A percentile compares a stretch with the other conserved stretches of the same genome.
Conservation (phyloP, 139 green algal species). For the Chlorella sp. region DNA sequence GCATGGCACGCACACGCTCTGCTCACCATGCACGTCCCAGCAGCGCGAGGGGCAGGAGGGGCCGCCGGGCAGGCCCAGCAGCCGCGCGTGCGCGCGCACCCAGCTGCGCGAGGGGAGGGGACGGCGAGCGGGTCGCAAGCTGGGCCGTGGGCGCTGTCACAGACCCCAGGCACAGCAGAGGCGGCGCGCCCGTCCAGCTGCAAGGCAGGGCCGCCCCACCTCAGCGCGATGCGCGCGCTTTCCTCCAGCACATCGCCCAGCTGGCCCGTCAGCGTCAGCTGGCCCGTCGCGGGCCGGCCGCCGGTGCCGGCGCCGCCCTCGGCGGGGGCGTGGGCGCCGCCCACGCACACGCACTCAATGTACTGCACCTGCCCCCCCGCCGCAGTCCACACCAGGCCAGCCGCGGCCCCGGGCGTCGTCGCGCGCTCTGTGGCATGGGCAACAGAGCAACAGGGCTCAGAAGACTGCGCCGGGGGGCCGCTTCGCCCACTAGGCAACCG, state of each 20-base stretch:
- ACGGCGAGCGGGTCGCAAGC: too few species aligned
- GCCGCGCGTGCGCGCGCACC: constrained; percentile 59
- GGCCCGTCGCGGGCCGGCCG: constrained; percentile 27
- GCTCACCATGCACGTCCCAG: constrained; percentile 80
- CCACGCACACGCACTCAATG: constrained; percentile 73
- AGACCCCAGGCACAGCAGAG: too few species aligned
- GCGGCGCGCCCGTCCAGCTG: too few species aligned
- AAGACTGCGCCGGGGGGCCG: not conserved
- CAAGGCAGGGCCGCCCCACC: too few species aligned
- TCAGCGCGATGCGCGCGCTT: constrained; percentile 88
- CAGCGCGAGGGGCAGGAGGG: constrained; percentile 13
- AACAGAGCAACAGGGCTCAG: not conserved
- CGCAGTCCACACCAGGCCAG: constrained; percentile 95
- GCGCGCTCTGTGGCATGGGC: constrained; percentile 11
- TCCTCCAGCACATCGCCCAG: constrained; percentile 97
- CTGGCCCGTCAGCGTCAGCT: constrained; percentile 67
- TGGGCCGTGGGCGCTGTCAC: too few species aligned
- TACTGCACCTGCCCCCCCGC: constrained; percentile 95
- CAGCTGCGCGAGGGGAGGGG: too few species aligned
- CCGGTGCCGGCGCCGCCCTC: constrained; percentile 56
- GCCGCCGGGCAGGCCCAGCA: constrained; percentile 19
- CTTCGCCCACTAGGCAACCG: too few species aligned
- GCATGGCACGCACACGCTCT: too few species aligned
- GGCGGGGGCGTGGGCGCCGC: too few species aligned
- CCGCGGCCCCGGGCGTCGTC: constrained; percentile 79